phyloP scores from a whole-genome alignment of 2,329 filamentous ascomycete genomes.

The Hymenoscyphus fraxineus region DNA sequence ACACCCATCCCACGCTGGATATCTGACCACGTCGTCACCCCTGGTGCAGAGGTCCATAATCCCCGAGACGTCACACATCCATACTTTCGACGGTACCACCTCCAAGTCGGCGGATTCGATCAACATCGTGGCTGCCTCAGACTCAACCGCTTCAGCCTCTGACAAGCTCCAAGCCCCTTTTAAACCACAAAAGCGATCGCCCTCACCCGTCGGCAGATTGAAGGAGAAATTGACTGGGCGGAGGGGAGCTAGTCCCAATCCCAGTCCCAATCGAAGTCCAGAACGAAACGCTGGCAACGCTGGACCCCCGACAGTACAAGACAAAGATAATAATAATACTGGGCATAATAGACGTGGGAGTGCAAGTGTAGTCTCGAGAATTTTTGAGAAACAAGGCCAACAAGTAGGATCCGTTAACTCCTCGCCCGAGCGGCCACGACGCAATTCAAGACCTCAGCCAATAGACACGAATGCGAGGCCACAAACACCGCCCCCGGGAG shows the following conservation, averaged over 20 bases:
- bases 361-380: constrained; percentile 31
- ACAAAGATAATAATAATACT: constrained; percentile 21
- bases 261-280: constrained; percentile 36
- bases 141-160: constrained; percentile 35
- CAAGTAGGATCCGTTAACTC: constrained; percentile 21
- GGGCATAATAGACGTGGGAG: constrained; percentile 22
- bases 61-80: constrained; percentile 36
- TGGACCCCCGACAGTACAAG: constrained; percentile 13
- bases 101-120: constrained; percentile 35
- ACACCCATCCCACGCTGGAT: constrained; percentile 63
- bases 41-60: constrained; percentile 57
- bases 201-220: constrained; percentile 68
- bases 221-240: constrained; percentile 63
- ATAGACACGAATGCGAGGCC: constrained; percentile 31
- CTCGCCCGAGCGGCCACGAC: constrained; percentile 30
- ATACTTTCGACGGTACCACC: constrained; percentile 34
- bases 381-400: constrained; percentile 30
- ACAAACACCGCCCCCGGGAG: constrained; percentile 30
- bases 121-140: constrained; percentile 30
- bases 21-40: constrained; percentile 66
- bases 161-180: constrained; percentile 41
- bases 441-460: constrained; percentile 19
- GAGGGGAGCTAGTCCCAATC: constrained; percentile 40
- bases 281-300: constrained; percentile 36
- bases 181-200: constrained; percentile 52